Conservation (phyloP, 306 rosid genomes). For the Cyclanthera cordifolia region DNA sequence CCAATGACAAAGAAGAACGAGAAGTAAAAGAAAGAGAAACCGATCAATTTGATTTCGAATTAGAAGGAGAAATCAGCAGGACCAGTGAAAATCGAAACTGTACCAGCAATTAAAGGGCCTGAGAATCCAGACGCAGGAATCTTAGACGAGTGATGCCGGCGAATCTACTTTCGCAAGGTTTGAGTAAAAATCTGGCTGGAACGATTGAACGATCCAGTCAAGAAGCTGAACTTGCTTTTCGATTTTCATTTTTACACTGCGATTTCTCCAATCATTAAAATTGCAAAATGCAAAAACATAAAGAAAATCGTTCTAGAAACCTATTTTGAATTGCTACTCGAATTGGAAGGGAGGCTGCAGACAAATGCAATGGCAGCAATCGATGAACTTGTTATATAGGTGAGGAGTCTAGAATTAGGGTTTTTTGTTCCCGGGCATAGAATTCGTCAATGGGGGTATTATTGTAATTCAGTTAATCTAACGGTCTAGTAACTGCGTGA, state of each 20-base stretch:
- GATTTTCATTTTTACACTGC: background rate
- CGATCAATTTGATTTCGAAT: too few relatives aligned
- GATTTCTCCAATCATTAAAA: background rate
- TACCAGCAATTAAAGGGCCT: conserved; percentile 59
- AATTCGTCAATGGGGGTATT: too few relatives aligned
- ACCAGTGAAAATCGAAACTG: background rate
- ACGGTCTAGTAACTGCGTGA: too few relatives aligned
- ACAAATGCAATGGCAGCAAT: accelerated
- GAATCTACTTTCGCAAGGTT: conserved; percentile 44
- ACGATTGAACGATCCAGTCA: conserved; percentile 27
- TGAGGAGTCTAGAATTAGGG: background rate
- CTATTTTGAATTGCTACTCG: too few relatives aligned
- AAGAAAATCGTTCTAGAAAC: too few relatives aligned
- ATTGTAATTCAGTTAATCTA: too few relatives aligned
- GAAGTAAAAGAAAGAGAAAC: background rate
- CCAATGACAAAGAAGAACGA: too few relatives aligned
- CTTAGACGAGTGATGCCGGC: conserved; percentile 71
- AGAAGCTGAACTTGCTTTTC: conserved; percentile 64
- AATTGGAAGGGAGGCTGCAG: background rate
- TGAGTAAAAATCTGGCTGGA: conserved; percentile 23
- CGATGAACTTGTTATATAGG: background rate
- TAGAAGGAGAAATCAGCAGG: background rate
- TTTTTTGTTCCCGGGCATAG: too few relatives aligned
- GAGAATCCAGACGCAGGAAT: conserved; percentile 34
- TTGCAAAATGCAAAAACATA: too few relatives aligned